Evolutionary conservation across 345 rosid species (phyloP).

Genomic region (Cardamine chenopodiifolia): DNA sequence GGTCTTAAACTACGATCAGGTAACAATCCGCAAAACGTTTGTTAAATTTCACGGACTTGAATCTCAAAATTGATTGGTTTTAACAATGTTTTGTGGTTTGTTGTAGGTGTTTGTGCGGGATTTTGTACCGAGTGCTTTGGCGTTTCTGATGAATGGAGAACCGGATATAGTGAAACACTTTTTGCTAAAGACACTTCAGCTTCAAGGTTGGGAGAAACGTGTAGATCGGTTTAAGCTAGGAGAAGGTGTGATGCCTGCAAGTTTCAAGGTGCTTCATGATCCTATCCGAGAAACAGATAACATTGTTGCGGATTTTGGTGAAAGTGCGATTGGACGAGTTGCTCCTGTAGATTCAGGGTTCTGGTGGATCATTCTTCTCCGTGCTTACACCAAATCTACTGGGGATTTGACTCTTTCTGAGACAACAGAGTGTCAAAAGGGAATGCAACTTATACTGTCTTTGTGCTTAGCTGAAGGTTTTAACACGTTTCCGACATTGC

Average conservation of each 20-base stretch:
- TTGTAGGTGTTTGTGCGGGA: conserved; percentile 80
- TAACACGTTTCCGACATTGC: conserved; percentile 85
- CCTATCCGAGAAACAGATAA: conserved; percentile 64
- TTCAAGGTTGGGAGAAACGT: conserved; percentile 83
- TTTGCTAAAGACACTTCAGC: conserved; percentile 71
- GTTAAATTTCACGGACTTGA: not conserved
- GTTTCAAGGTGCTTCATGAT: conserved; percentile 88
- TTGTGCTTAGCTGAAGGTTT: conserved; percentile 85
- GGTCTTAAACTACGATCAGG: conserved; percentile 98
- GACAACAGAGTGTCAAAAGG: conserved; percentile 81
- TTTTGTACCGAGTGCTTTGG: conserved; percentile 87
- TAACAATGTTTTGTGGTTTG: not conserved
- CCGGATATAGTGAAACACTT: conserved; percentile 82
- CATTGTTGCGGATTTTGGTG: conserved; percentile 87
- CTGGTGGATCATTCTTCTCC: conserved; percentile 94
- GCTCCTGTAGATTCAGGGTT: conserved; percentile 94
- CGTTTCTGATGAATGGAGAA: conserved; percentile 89
- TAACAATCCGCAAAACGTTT: conserved; percentile 19
- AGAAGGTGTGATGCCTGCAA: conserved; percentile 91
- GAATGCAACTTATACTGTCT: conserved; percentile 72
- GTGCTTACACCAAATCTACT: conserved; percentile 85
- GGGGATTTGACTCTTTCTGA: conserved; percentile 76
- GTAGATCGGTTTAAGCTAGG: conserved; percentile 81
- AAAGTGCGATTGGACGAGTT: conserved; percentile 88
- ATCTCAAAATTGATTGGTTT: not conserved